Evolutionary conservation across 495 filamentous ascomycete species (phyloP).

Genomic region (Penicillium cinerascens): DNA sequence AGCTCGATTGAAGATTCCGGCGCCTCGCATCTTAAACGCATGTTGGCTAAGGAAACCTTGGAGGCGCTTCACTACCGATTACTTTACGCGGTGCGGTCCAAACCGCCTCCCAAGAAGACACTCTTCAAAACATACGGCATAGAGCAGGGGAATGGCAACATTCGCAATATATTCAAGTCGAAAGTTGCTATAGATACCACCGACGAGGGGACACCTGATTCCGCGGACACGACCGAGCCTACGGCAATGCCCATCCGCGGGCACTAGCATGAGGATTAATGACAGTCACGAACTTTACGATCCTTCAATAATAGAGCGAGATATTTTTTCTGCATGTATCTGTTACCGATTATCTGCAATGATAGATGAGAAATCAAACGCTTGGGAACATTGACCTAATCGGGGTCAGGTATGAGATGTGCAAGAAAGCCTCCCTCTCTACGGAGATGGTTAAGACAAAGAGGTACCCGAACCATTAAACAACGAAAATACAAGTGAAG

Average conservation of each 20-base stretch:
- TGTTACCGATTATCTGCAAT: constrained; percentile 24
- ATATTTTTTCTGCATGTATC: constrained; percentile 6
- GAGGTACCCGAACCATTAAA: constrained; percentile 23
- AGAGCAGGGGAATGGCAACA: constrained; percentile 15
- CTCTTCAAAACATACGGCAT: constrained; percentile 46
- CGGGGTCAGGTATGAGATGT: constrained; percentile 17
- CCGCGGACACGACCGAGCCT: neutral
- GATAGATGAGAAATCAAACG: constrained; percentile 33
- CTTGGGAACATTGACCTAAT: constrained; percentile 22
- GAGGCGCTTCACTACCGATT: constrained; percentile 70
- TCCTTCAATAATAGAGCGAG: constrained; percentile 5
- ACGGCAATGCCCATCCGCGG: constrained; percentile 15
- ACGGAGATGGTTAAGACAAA: constrained; percentile 15
- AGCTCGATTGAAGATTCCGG: constrained; percentile 70
- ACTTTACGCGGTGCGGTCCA: constrained; percentile 64
- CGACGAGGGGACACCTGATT: neutral
- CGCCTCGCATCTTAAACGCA: constrained; percentile 64
- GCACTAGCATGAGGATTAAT: constrained; percentile 4
- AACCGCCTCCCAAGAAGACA: constrained; percentile 53
- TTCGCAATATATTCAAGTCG: constrained; percentile 9
- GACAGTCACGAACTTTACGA: constrained; percentile 12
- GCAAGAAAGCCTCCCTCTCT: constrained; percentile 19
- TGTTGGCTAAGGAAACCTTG: constrained; percentile 68
- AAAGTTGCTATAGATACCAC: neutral
- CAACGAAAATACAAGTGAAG: constrained; percentile 15